Conservation (phyloP, 805 yeast genomes). For the Isabelozyma pseudorhagii region DNA sequence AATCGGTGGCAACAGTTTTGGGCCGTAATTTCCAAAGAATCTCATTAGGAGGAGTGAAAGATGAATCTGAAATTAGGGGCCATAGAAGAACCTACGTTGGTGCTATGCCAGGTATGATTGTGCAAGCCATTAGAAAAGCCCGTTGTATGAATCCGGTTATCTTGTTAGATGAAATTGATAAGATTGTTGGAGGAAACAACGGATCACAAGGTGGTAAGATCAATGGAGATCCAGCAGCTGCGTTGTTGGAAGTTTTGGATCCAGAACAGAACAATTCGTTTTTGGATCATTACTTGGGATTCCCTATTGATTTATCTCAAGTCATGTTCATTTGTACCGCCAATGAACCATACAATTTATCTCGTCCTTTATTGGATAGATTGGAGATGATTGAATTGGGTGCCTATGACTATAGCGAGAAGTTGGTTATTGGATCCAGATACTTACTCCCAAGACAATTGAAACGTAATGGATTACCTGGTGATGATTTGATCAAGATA, state of each 20-base stretch:
- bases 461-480: conserved; percentile 59
- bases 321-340: conserved; percentile 85
- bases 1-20: conserved; percentile 71
- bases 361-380: conserved; percentile 77
- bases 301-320: conserved; percentile 81
- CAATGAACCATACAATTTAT: conserved; percentile 66
- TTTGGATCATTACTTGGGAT: conserved; percentile 79
- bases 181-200: conserved; percentile 55
- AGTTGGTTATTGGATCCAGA: conserved; percentile 63
- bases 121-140: conserved; percentile 73
- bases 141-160: conserved; percentile 81
- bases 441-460: conserved; percentile 77
- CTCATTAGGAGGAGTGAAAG: conserved; percentile 84
- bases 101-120: conserved; percentile 82
- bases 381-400: conserved; percentile 77
- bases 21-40: conserved; percentile 75
- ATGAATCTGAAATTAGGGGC: conserved; percentile 87
- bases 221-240: conserved; percentile 89
- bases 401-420: conserved; percentile 80
- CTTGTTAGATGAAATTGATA: conserved; percentile 82
- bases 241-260: conserved; percentile 80
- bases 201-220: conserved; percentile 36
- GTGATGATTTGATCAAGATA: conserved; percentile 41
- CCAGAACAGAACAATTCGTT: conserved; percentile 83
- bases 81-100: conserved; percentile 91